Percentiles rank a stretch among this genome's conserved stretches.
Conservation (phyloP, 2,329 filamentous ascomycete genomes). For the Alternaria alternata region DNA sequence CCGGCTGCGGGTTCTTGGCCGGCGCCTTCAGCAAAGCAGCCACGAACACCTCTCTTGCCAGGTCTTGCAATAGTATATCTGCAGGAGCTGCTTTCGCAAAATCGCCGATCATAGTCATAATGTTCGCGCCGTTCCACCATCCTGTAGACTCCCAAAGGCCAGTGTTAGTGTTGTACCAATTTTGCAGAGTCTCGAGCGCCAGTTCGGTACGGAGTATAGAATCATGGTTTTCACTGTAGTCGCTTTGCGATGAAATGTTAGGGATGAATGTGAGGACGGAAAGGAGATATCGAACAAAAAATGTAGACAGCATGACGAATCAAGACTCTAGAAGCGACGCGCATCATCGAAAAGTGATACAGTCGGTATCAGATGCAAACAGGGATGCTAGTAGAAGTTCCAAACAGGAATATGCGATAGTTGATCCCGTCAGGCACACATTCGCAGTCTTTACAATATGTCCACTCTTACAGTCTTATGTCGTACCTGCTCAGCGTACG, state of each 20-base stretch:
- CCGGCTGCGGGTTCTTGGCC: conserved; percentile 41
- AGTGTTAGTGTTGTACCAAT: conserved; percentile 67
- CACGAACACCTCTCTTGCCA: conserved; percentile 53
- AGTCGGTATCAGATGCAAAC: too few relatives aligned
- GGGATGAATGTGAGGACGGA: conserved; percentile 23
- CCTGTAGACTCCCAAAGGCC: conserved; percentile 70
- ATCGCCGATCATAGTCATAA: conserved; percentile 69
- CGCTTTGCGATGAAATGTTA: conserved; percentile 34
- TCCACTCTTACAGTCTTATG: neutral
- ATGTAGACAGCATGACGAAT: conserved; percentile 27
- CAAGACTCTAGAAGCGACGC: neutral
- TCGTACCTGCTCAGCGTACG: neutral
- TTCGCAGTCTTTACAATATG: neutral
- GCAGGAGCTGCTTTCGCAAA: conserved; percentile 48
- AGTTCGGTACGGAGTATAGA: conserved; percentile 36
- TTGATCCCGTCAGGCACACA: neutral
- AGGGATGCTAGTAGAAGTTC: too few relatives aligned
- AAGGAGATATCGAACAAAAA: conserved; percentile 20
- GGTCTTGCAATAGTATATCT: conserved; percentile 45
- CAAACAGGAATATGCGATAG: neutral
- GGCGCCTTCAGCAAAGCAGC: conserved; percentile 53
- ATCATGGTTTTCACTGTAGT: conserved; percentile 20
- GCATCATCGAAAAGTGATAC: neutral
- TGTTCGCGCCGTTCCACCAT: conserved; percentile 81
- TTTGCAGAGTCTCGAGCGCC: conserved; percentile 60